These are phyloP conservation scores for Aspergillus carbonarius DNA, from an alignment of 2,329 filamentous ascomycete genomes.

Conservation along the genomic window DNA sequence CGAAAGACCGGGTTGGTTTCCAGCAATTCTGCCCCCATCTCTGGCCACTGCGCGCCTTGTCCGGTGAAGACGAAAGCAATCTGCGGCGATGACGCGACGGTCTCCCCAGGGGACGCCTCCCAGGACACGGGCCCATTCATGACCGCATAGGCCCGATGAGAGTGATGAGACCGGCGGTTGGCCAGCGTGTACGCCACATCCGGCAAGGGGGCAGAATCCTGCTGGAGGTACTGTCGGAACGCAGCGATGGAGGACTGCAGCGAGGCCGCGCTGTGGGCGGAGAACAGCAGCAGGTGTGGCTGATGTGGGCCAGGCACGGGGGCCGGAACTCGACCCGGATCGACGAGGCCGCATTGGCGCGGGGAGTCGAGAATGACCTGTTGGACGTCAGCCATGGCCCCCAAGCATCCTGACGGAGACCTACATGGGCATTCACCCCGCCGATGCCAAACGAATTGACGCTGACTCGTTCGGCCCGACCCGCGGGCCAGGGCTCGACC, in stretches of 20 bases:
- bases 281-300: background rate
- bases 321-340: background rate
- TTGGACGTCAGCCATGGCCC: background rate
- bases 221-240: background rate
- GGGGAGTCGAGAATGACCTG: constrained; percentile 10
- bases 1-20: background rate
- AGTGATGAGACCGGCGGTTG: background rate
- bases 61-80: constrained; percentile 20
- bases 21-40: constrained; percentile 23
- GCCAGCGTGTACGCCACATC: constrained; percentile 13
- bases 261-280: background rate
- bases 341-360: background rate
- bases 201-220: background rate
- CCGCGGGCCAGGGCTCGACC: constrained; percentile 18
- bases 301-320: background rate
- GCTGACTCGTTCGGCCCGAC: constrained; percentile 17
- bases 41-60: constrained; percentile 33
- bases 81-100: constrained; percentile 23
- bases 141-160: constrained; percentile 2
- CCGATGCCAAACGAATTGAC: constrained; percentile 32
- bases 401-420: background rate
- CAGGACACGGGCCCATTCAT: background rate
- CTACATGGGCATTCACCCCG: constrained; percentile 13
- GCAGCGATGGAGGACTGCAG: background rate
- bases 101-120: background rate